phyloP scores from a whole-genome alignment of 177 flowering plant species.

The Vitis hybrid region DNA sequence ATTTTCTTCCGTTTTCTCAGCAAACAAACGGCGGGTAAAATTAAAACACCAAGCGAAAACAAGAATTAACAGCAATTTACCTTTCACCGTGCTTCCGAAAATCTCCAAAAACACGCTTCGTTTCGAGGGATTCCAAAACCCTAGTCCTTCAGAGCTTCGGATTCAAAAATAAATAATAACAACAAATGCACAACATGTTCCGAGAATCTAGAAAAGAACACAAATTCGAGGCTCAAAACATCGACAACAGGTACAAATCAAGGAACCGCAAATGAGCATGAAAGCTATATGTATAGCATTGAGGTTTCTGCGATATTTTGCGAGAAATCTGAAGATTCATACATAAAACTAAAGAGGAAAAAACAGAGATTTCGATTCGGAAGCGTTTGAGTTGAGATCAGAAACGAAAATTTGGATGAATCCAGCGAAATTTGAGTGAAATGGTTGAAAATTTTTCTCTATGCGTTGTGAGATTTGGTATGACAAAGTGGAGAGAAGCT shows the following conservation, averaged over 20 bases:
- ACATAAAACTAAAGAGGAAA: no score
- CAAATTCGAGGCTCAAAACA: not conserved
- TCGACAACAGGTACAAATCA: not conserved
- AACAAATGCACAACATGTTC: not conserved
- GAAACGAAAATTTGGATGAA: not conserved
- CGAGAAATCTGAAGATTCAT: not conserved
- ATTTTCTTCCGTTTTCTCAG: not conserved
- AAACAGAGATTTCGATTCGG: not conserved
- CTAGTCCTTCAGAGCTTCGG: conserved; percentile 7
- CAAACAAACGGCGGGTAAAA: not conserved
- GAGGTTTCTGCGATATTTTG: not conserved
- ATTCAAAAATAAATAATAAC: not conserved
- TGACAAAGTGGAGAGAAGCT: no score
- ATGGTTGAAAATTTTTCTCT: no score
- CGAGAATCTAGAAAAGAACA: not conserved
- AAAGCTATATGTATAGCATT: conserved; percentile 1
- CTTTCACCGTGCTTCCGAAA: conserved; percentile 9
- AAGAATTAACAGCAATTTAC: conserved; percentile 10
- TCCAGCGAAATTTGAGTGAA: not conserved
- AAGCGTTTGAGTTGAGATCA: no score
- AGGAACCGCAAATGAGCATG: not conserved
- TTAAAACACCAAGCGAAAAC: not conserved
- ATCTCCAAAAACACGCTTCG: conserved; percentile 1
- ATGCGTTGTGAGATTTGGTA: no score
- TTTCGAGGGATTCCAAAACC: conserved; percentile 21